Base-by-base conservation (phyloP, 441 rosid species). In the Populus hybrid region DNA sequence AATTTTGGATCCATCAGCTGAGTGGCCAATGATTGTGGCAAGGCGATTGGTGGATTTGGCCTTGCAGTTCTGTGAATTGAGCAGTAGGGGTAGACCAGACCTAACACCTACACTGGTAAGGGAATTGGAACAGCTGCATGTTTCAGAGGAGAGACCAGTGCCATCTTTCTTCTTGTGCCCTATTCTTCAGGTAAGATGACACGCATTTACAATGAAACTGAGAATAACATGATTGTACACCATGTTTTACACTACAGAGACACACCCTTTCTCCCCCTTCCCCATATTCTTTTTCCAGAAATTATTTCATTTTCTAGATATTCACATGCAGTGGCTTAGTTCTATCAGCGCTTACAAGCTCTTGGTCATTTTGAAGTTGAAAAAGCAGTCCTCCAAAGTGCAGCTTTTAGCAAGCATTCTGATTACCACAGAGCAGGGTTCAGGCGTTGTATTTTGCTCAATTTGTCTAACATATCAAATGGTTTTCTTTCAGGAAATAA, bases 141-240 rank as follows among this genome's bases (percentile, higher is more conserved):
- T 76, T 59, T 68, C 87, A 6, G 89, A 89, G 75, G 94, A 92
- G 78, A 87, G 88, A 26, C 84, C 86, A 0, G 89, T 92, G 68
- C 92, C 95, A 28, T 79, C 86, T 53, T 90, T 89, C 88, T 90
- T 89, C 84, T 81, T 87, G 75, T 91, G 95, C 81, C 97, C 94
- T 70, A 92, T 92, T 79, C 85, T 83, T 79, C 91, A 86, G 91
- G 95, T 88, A 28, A 72, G 76, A 46, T 71, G n/a, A 57, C 72
- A 34, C 40, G 32, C 40, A 28, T 14, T 16, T 11, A 24, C n/a
- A 26, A 38, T 3, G 32, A 21, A 40, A 19, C 42, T 67, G 36
- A 64, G 36, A 42, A 53, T 36, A 14, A 70, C 42, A 63, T 26
- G 12, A 40, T 67, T 70, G 32, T 50, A 30, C 18, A 59, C 30